A percentile compares a stretch with the other conserved stretches of the same genome.
Conservation (phyloP, 139 green algal genomes). For the Asterochloris sp. region DNA sequence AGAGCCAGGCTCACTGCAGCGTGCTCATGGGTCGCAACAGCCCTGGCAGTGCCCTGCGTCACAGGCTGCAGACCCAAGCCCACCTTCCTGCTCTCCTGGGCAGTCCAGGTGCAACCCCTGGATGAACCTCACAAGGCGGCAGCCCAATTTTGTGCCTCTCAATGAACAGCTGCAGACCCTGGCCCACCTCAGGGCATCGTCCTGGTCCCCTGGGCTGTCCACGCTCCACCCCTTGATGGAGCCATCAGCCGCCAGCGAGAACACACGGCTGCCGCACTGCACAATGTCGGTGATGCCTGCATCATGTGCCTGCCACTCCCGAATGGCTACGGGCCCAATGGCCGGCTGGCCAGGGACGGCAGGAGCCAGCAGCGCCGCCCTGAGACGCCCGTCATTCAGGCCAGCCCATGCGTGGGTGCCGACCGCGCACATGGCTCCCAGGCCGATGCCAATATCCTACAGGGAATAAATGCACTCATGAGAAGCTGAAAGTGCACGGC, state of each 20-base stretch:
- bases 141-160: no score
- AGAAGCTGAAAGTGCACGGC: not conserved
- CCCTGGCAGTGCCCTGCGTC: no score
- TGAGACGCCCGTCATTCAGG: slow-evolving; percentile 45
- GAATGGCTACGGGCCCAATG: not conserved
- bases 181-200: no score
- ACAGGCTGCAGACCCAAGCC: no score
- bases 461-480: not conserved
- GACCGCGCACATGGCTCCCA: slow-evolving; percentile 37
- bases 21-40: no score
- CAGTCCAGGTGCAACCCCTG: no score
- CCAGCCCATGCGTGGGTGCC: slow-evolving; percentile 59
- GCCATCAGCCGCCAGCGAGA: slow-evolving; percentile 59
- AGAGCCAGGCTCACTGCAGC: no score
- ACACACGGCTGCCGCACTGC: slow-evolving; percentile 41
- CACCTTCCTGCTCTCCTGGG: no score
- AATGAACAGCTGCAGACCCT: no score
- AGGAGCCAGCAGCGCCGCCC: slow-evolving; percentile 1
- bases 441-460: slow-evolving; percentile 17
- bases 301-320: slow-evolving; percentile 58
- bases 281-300: slow-evolving; percentile 38
- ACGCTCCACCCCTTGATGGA: slow-evolving; percentile 57
- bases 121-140: no score
- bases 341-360: not conserved
- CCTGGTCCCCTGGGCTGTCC: not conserved